Evolutionary conservation across 768 basidiomycete genomes (phyloP), one percentile per base, ranked within the genome.

Genomic region (Mycena pura): DNA sequence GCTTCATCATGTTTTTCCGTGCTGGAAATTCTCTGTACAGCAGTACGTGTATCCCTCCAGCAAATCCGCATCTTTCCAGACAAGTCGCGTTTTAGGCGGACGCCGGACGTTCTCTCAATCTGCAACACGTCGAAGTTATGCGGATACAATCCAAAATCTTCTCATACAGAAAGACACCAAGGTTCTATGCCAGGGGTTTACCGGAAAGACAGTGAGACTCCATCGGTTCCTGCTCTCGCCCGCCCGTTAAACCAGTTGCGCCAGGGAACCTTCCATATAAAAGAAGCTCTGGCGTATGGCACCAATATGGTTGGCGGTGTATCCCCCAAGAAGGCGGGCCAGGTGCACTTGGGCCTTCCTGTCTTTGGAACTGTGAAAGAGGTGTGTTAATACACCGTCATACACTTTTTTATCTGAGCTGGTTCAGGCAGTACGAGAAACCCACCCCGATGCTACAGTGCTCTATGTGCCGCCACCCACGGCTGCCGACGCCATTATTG

Each of bases 241-340:
- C 4, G 11, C 6, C 28, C 31, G 44, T 27, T n/a, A 57, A 53
- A 19, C 22, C 15, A 49, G 3, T 40, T n/a, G 51, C 41, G 60
- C 21, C 62, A 93, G 96, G 97, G 91, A 65, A 98, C 97, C 69
- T 99, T 99, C 86, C 97, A 99, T 82, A 87, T 88, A 62, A 89
- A 83, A 70, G 94, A 98, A 76, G 96, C 97, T 34, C 76, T 99
- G 64, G 94, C 87, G 48, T 99, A 93, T 72, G 96, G 97, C 19
- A 99, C 96, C 59, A 92, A 89, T 63, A 96, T 99, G 92, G 93
- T 99, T 57, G 97, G 97, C 57, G 97, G 97, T 63, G 95, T 97
- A 53, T 96, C 94, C 3, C 93, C 93, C 34, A 94, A 92, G 82
- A 99, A 99, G 77, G 97, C 96, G 54, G 97, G 97, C 14, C 89